Conservation (phyloP, 148 eudicot species). For the Persicaria maculosa region DNA sequence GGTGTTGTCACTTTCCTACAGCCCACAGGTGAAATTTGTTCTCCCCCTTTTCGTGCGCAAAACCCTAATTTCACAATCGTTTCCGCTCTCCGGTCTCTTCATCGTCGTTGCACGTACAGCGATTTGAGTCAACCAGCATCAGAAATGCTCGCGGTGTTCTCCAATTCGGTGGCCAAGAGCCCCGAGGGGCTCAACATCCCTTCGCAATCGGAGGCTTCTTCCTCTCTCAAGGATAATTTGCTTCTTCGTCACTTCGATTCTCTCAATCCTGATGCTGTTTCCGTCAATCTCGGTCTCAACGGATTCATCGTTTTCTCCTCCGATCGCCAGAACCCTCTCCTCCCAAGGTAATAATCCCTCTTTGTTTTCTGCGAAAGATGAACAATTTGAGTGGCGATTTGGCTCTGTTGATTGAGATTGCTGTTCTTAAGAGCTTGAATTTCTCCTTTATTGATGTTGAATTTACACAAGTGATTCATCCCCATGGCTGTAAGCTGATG, state of each 20-base stretch:
- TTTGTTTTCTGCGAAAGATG: no score
- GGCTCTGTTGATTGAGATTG: no score
- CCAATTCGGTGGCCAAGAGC: conserved; percentile 17
- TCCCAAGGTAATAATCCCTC: conserved; percentile 11
- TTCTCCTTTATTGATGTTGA: no score
- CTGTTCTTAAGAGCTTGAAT: no score
- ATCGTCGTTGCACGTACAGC: neutral
- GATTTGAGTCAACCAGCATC: neutral
- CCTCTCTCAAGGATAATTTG: conserved; percentile 12
- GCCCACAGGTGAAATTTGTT: neutral
- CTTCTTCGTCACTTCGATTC: conserved; percentile 11
- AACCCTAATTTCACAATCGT: neutral
- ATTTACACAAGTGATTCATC: no score
- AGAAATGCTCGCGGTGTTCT: conserved; percentile 14
- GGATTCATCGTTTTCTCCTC: conserved; percentile 14
- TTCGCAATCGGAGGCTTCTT: neutral
- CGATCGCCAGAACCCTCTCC: conserved; percentile 15
- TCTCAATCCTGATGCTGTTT: conserved; percentile 13
- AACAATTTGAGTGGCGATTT: no score
- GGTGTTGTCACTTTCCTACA: neutral
- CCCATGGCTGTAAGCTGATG: neutral
- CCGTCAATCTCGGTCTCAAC: conserved; percentile 10
- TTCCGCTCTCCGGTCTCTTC: neutral
- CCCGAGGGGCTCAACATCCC: conserved; percentile 14
- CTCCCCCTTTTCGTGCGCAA: neutral